Evolutionary conservation across 1,139 yeast genomes (phyloP), one percentile per base, ranked within the genome.

Genomic region (Pichia kudriavzevii): DNA sequence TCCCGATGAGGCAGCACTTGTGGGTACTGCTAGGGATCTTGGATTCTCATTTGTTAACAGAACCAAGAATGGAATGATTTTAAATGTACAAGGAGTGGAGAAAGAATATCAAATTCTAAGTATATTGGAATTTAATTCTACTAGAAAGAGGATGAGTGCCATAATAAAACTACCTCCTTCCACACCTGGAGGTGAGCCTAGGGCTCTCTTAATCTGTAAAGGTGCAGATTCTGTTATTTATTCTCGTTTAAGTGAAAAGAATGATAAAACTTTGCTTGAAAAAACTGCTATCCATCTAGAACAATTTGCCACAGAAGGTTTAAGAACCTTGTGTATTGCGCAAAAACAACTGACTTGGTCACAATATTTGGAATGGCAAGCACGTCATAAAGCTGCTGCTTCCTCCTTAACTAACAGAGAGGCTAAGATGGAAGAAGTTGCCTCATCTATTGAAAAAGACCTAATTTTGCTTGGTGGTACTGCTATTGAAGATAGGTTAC

Each of bases 1-100:
- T n/a, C 98, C 98, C 1, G 98, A 91, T 63, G 98, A 91, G 60
- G 93, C 95, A 26, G 97, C 98, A 0, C 71, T 91, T 41, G 98
- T 91, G 4, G 73, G 83, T 7, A 91, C 94, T 19, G 97, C 98
- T 0, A 72, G 95, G 50, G 97, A 91, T 56, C 65, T 85, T 51
- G 98, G 98, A 4, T 81, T 81, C 56, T 77, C 83, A 8, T 83
- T 91, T 56, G 64, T 75, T 28, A 82, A 74, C 32, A 74, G 95
- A 52, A 75, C 82, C 4, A 79, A 88, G 53, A 71, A 72, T 31
- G 82, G 87, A 29, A 66, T 85, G 18, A 60, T 76, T 25, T 59
- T 91, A 34, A 75, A 79, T 40, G 71, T 82, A 16, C 91, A 83
- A 53, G 98, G 97, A 39, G 65, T 69, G 30, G 70, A 70, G 35